Evolutionary conservation across 805 yeast genomes (phyloP), one percentile per base, ranked within the genome.

Genomic region (Tetrapisispora namnaoensis): DNA sequence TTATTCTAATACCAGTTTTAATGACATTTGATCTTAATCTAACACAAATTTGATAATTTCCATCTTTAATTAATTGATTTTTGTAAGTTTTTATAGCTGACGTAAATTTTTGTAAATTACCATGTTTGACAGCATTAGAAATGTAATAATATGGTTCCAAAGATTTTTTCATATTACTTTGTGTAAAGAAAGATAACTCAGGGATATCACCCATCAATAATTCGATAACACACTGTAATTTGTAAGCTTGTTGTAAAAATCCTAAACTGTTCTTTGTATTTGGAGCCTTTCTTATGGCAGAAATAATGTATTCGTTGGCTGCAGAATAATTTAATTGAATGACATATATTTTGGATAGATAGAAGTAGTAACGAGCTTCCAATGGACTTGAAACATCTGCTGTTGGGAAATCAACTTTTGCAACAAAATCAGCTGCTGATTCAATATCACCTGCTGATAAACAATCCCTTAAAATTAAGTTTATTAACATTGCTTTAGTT

Each of bases 201-300:
- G 99, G 99, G 55, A 93, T 83, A 59, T 93, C 99, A 50, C 99
- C 99, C 79, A 91, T 90, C 59, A 93, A 78, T 61, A 93, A 74
- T 70, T 93, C 96, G 58, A 93, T 86, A 51, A 90, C 76, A 53
- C 91, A 85, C 62, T 80, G 84, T 57, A 93, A 77, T 70, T 93
- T 93, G 55, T 90, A 81, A 3, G 96, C 93, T 46, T 86, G 79
- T 68, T 90, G 96, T 54, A 89, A 67, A 65, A 93, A 93, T 1
- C 99, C 99, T 41, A 76, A 67, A 9, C 96, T 88, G 51, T 82
- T 78, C 41, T 78, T 75, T 1, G 95, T 86, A 66, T 88, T 96
- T 27, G 99, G 98, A 10, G 95, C 90, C 66, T 93, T 93, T 71
- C 99, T 83, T 47, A 90, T 84, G 2, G 99, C 96, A n/a, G 93